Base-by-base conservation (phyloP, 495 filamentous ascomycete species). In the Penicillium longicatenatum region DNA sequence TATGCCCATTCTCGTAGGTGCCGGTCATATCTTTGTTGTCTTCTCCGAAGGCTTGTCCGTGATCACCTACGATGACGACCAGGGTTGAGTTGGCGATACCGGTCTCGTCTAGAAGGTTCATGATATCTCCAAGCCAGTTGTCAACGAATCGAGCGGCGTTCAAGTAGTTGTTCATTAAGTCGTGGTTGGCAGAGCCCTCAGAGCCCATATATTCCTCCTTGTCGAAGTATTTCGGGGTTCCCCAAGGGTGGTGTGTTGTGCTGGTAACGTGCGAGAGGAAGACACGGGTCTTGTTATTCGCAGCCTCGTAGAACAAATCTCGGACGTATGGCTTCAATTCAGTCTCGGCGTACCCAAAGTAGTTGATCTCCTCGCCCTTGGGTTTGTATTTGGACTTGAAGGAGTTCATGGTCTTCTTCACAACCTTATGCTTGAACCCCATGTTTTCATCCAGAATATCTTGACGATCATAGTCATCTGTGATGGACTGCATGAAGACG, bases 81-180 rank as follows among this genome's bases (percentile, higher is more conserved):
- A 83, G 63, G 3, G 80, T 83, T 58, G 79, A 72, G 43, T 82
- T 70, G 12, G 71, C 71, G n/a, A 82, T 71, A 16, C 73, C 77
- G n/a, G 73, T 65, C 20, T 81, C 72, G 24, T 80, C 70, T 8
- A 83, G 66, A 45, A 81, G 70, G 4, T 67, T 64, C 59, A 82
- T 53, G 26, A 80, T 71, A 26, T 77, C 72, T 7, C 64, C 65
- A 6, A 83, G 61, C 80, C 80, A 83, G 20, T 68, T 57, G 48
- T 83, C 77, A 29, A 64, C 72, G 50, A 75, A 80, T 14, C 70
- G 72, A 17, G 71, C 67, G 16, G 74, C 67, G 42, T 80, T 79
- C 4, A 80, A 50, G 53, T 77, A 80, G 51, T 64, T 65, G 50
- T 79, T 78, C 67, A 78, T 59, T 26, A 54, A 44, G 6, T 57